Evolutionary conservation across 164 flowering plant genomes (phyloP).

Genomic region (Chimonanthus praecox): DNA sequence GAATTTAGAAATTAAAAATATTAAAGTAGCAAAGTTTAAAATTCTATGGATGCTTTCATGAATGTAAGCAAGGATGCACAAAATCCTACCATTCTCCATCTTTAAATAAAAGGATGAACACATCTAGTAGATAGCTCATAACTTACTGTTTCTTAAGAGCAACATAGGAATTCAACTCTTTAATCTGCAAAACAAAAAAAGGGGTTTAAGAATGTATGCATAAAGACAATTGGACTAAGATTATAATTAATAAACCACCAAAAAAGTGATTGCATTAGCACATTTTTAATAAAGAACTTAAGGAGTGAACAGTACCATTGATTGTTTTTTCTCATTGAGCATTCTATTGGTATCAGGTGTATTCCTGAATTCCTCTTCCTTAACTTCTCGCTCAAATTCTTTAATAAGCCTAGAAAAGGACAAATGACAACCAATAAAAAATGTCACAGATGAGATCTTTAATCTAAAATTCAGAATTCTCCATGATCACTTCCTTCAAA

Average conservation of each 20-base stretch:
- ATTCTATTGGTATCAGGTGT: conserved; percentile 46
- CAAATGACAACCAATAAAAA: neutral
- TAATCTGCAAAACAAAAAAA: conserved; percentile 37
- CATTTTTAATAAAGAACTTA: neutral
- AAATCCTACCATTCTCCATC: neutral
- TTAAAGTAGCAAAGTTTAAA: too few species aligned
- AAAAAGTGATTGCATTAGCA: neutral
- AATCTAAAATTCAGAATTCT: neutral
- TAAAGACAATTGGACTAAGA: neutral
- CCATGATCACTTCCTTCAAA: neutral
- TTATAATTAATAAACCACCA: neutral
- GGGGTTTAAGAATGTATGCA: too few species aligned
- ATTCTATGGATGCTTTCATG: neutral
- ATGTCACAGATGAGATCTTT: neutral
- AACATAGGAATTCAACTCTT: conserved; percentile 78
- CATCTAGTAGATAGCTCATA: neutral
- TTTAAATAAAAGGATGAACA: neutral
- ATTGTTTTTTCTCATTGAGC: conserved; percentile 74
- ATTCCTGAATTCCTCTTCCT: conserved; percentile 44
- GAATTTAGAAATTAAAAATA: too few species aligned
- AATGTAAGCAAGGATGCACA: neutral
- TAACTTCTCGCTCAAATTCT: conserved; percentile 70
- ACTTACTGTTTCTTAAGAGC: conserved; percentile 77
- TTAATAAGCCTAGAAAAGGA: conserved; percentile 58
- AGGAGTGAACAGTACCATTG: conserved; percentile 44